phyloP scores from a whole-genome alignment of 345 rosid species.

The Acer saccharum region DNA sequence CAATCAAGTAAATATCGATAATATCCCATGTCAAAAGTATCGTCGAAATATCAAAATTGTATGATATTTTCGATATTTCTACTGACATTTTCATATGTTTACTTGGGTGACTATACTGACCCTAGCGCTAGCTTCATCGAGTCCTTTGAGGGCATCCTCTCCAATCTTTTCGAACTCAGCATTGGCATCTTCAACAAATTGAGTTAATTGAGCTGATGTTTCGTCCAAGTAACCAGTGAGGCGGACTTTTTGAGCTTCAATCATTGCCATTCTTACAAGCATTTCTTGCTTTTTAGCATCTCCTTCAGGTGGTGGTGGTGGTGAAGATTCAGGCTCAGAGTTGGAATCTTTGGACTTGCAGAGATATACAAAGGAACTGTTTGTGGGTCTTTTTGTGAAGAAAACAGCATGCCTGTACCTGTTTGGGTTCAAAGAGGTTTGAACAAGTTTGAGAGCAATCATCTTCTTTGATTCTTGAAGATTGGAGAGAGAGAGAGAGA shows the following conservation, averaged over 20 bases:
- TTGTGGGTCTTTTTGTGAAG: constrained; percentile 29
- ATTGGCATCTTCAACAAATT: constrained; percentile 83
- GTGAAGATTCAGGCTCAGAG: constrained; percentile 32
- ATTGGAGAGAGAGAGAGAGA: background rate
- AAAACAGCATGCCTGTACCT: constrained; percentile 27
- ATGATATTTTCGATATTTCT: background rate
- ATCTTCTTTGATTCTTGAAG: constrained; percentile 22
- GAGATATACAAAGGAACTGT: constrained; percentile 34
- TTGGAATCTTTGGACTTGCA: constrained; percentile 48
- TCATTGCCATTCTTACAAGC: constrained; percentile 83
- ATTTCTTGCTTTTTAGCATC: constrained; percentile 76
- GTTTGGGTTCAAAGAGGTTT: constrained; percentile 31
- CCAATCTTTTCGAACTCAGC: constrained; percentile 83
- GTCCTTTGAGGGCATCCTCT: constrained; percentile 86
- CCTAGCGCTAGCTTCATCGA: constrained; percentile 85
- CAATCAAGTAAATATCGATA: background rate
- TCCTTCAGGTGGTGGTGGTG: constrained; percentile 51
- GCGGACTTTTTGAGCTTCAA: constrained; percentile 84
- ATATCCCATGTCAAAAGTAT: background rate
- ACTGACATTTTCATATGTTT: background rate
- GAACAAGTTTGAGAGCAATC: constrained; percentile 45
- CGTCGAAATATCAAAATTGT: background rate
- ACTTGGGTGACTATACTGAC: constrained; percentile 38
- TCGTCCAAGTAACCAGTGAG: constrained; percentile 84
- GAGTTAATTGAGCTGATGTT: constrained; percentile 69